phyloP scores from a whole-genome alignment of 495 filamentous ascomycete genomes.

The Penicillium turbatum region DNA sequence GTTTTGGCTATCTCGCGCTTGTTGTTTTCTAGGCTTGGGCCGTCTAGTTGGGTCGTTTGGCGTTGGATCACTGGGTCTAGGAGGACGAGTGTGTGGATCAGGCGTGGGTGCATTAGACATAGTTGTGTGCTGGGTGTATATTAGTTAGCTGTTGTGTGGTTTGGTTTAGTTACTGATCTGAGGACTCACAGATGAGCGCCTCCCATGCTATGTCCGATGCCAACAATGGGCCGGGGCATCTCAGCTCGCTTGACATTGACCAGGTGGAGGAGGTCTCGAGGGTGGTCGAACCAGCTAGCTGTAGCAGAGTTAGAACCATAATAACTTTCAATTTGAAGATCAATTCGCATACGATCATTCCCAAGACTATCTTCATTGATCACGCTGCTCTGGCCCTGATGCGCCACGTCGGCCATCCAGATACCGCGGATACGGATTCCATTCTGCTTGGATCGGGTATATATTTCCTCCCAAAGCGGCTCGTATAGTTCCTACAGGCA shows the following conservation, averaged over 20 bases:
- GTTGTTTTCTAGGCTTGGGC: conserved; percentile 18
- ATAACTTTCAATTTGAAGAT: background rate
- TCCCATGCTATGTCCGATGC: conserved; percentile 88
- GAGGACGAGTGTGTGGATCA: conserved; percentile 70
- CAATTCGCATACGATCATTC: conserved; percentile 62
- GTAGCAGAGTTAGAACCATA: conserved; percentile 15
- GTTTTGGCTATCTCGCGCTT: conserved; percentile 34
- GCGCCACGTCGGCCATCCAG: conserved; percentile 80
- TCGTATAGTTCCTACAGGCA: conserved; percentile 72
- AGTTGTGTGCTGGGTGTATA: conserved; percentile 41
- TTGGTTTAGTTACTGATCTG: no score
- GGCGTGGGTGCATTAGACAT: conserved; percentile 74
- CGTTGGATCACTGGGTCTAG: conserved; percentile 75
- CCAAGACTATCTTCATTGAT: conserved; percentile 71
- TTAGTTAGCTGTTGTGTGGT: conserved; percentile 1
- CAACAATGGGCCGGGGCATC: conserved; percentile 86
- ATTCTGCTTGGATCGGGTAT: conserved; percentile 45
- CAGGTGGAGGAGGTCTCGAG: conserved; percentile 82
- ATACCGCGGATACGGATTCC: conserved; percentile 72
- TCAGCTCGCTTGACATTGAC: conserved; percentile 76
- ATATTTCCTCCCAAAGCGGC: conserved; percentile 77
- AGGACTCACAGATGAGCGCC: conserved; percentile 59
- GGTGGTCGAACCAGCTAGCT: conserved; percentile 83
- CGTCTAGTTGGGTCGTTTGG: conserved; percentile 41
- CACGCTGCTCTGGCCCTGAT: conserved; percentile 70